Evolutionary conservation across 352 stramenopile genomes (phyloP).

Genomic region (Globisporangium polare): DNA sequence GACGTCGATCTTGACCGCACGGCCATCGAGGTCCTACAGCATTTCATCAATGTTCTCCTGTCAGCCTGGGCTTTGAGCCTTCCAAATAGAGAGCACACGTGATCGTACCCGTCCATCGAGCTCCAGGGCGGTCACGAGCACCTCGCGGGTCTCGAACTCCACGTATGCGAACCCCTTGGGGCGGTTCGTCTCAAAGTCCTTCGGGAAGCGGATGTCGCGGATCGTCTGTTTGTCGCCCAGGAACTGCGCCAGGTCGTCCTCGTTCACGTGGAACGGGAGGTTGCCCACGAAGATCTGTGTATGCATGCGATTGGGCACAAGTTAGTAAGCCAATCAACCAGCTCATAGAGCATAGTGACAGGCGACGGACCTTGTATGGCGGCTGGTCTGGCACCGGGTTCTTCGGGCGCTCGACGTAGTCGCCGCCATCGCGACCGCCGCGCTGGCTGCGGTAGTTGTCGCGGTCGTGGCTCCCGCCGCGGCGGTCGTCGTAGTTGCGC

Average conservation of each 20-base stretch:
- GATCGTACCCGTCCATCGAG: constrained; percentile 35
- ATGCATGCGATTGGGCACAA: neutral
- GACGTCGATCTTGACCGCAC: constrained; percentile 68
- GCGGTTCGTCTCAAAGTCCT: constrained; percentile 58
- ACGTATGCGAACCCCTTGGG: constrained; percentile 86
- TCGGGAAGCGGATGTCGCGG: constrained; percentile 63
- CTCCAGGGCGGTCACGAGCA: constrained; percentile 59
- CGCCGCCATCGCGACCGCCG: constrained; percentile 10
- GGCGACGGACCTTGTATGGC: constrained; percentile 61
- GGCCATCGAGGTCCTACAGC: constrained; percentile 31
- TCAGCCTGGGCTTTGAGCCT: neutral
- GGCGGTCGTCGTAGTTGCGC: constrained; percentile 10
- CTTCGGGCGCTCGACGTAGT: constrained; percentile 45
- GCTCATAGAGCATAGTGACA: neutral
- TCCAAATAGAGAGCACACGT: neutral
- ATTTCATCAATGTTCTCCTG: neutral
- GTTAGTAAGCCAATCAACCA: neutral
- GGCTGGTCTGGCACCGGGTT: constrained; percentile 71
- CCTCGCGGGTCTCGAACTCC: constrained; percentile 67
- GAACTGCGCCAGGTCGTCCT: constrained; percentile 73
- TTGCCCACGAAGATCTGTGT: constrained; percentile 76
- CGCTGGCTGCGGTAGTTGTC: constrained; percentile 7
- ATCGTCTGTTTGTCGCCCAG: constrained; percentile 46
- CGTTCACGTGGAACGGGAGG: constrained; percentile 61
- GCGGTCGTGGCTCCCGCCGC: constrained; percentile 7